Conservation (phyloP, 169 alveolate genomes). For the Cryptosporidium felis region DNA sequence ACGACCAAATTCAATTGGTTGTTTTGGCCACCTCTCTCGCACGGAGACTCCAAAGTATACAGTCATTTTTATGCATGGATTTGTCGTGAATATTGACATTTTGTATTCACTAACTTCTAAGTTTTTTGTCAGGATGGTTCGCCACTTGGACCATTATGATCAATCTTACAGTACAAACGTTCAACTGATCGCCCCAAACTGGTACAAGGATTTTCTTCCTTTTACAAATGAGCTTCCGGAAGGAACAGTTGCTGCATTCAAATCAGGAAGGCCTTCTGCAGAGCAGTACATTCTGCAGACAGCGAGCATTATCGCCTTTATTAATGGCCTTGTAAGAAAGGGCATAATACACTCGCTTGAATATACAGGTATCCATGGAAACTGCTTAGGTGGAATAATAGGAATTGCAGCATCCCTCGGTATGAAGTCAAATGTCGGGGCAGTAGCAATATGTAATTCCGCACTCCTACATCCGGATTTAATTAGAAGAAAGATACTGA, state of each 20-base stretch:
- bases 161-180: conserved; percentile 50
- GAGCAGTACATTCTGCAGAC: neutral
- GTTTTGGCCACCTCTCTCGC: conserved; percentile 31
- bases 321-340: conserved; percentile 31
- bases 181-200: conserved; percentile 57
- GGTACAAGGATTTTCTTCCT: conserved; percentile 50
- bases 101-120: conserved; percentile 19
- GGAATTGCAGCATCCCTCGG: conserved; percentile 66
- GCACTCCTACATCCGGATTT: conserved; percentile 61
- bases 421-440: conserved; percentile 42
- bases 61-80: conserved; percentile 65
- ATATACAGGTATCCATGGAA: conserved; percentile 52
- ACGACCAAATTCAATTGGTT: conserved; percentile 17
- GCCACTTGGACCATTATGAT: conserved; percentile 56
- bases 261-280: conserved; percentile 45
- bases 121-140: conserved; percentile 44
- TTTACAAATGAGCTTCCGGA: conserved; percentile 3
- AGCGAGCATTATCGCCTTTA: conserved; percentile 55
- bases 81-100: neutral
- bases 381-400: conserved; percentile 64
- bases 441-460: conserved; percentile 51
- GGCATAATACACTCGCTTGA: conserved; percentile 57
- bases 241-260: conserved; percentile 20
- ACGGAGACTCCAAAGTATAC: conserved; percentile 52
- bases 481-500: conserved; percentile 43